phyloP scores from a whole-genome alignment of 805 yeast genomes.

The Yamadazyma takamatsuzukensis region DNA sequence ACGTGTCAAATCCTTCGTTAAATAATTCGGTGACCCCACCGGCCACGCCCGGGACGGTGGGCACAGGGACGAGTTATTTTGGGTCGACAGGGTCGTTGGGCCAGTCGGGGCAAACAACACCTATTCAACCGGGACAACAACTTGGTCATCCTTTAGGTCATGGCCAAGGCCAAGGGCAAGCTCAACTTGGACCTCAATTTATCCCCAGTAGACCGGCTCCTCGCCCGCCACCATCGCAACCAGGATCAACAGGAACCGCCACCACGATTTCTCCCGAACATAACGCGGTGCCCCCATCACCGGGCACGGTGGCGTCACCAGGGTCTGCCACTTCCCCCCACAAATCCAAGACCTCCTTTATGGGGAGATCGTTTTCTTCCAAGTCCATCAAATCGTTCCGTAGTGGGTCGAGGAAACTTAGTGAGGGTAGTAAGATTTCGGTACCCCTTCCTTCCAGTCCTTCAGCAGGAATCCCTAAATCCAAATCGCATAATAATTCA shows the following conservation, averaged over 20 bases:
- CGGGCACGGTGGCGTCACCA: conserved; percentile 6
- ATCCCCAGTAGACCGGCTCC: conserved; percentile 71
- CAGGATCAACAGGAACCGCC: conserved; percentile 3
- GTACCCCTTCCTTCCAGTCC: conserved; percentile 9
- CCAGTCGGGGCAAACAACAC: no score
- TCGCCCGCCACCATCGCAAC: conserved; percentile 41
- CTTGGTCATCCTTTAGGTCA: conserved; percentile 7
- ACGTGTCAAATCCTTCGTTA: conserved; percentile 21
- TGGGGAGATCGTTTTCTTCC: conserved; percentile 36
- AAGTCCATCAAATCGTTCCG: conserved; percentile 33
- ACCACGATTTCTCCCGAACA: conserved; percentile 12
- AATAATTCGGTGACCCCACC: conserved; percentile 27
- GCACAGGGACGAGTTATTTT: not conserved
- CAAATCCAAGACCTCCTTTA: conserved; percentile 13
- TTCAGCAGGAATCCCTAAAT: conserved; percentile 29
- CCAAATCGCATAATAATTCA: conserved; percentile 38
- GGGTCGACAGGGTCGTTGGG: no score
- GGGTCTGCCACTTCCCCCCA: conserved; percentile 7
- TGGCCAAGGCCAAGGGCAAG: conserved; percentile 1
- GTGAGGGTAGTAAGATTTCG: conserved; percentile 11
- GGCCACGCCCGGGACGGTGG: conserved; percentile 19
- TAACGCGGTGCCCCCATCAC: conserved; percentile 10
- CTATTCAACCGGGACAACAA: conserved; percentile 2
- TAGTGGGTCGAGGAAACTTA: conserved; percentile 19
- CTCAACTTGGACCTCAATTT: conserved; percentile 44